These are phyloP conservation scores for Astraeus odoratus DNA, from an alignment of 768 basidiomycete species.

Conservation along the genomic window DNA sequence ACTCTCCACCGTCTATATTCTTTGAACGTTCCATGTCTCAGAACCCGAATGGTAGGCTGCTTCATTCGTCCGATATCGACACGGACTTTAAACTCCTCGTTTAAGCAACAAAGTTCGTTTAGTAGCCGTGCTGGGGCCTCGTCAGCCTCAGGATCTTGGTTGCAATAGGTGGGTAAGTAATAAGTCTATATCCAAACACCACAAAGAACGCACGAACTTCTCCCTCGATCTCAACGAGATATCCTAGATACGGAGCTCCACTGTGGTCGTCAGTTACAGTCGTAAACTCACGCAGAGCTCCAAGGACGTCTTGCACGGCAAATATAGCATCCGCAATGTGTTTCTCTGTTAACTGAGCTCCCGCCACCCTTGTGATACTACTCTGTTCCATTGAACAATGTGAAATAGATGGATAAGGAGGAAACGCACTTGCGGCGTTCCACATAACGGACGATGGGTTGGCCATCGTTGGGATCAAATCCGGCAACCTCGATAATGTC, in stretches of 20 bases:
- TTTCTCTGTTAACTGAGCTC: background rate
- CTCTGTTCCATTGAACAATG: background rate
- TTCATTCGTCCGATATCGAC: background rate
- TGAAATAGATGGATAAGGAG: background rate
- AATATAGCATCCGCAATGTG: background rate
- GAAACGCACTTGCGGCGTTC: constrained; percentile 3
- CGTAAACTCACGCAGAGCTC: background rate
- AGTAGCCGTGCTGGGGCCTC: background rate
- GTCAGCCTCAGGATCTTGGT: background rate
- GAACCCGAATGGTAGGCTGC: constrained; percentile 1
- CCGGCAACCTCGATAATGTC: constrained; percentile 5
- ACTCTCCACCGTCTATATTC: background rate
- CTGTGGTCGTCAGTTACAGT: background rate
- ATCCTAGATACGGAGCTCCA: background rate
- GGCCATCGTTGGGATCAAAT: constrained; percentile 6
- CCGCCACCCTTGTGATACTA: background rate
- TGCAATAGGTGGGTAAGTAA: background rate
- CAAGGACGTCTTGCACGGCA: background rate
- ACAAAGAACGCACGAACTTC: background rate
- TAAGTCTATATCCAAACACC: background rate
- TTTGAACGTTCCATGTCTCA: background rate
- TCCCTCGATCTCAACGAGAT: background rate
- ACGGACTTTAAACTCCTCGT: background rate
- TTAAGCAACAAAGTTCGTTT: background rate
- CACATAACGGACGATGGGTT: constrained; percentile 3